Evolutionary conservation across 768 basidiomycete genomes (phyloP).

Genomic region (Lactifluus subvellereus): DNA sequence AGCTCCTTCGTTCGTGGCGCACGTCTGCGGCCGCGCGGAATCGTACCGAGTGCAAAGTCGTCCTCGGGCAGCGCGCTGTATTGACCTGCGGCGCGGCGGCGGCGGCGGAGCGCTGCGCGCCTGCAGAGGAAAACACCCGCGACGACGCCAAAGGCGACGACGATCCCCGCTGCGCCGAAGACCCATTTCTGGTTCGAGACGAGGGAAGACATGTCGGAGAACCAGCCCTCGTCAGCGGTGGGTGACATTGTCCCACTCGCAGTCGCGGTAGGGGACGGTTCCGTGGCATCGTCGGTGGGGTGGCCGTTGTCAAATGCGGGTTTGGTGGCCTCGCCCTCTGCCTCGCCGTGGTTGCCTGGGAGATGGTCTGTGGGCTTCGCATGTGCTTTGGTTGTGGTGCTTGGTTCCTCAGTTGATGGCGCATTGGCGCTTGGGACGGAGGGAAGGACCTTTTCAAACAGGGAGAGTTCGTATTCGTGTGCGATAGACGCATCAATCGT

Average conservation of each 20-base stretch:
- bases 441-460: constrained; percentile 45
- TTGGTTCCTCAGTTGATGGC: constrained; percentile 31
- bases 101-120: constrained; percentile 41
- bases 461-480: constrained; percentile 54
- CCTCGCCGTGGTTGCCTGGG: constrained; percentile 78
- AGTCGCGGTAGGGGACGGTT: constrained; percentile 20
- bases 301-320: constrained; percentile 51
- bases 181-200: constrained; percentile 82
- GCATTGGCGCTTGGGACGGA: constrained; percentile 31
- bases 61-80: constrained; percentile 63
- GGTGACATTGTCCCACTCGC: constrained; percentile 38
- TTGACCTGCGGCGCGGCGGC: constrained; percentile 35
- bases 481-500: constrained; percentile 66
- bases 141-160: constrained; percentile 66
- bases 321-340: constrained; percentile 72
- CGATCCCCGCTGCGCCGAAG: constrained; percentile 76
- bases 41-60: constrained; percentile 70
- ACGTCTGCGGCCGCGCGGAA: constrained; percentile 38
- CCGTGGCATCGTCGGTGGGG: constrained; percentile 27
- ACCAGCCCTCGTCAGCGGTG: constrained; percentile 80
- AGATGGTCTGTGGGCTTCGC: constrained; percentile 84
- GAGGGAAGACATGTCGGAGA: constrained; percentile 68
- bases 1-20: constrained; percentile 66
- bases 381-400: constrained; percentile 51
- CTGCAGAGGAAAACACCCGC: constrained; percentile 77